phyloP scores from a whole-genome alignment of 805 yeast species.

The Spathaspora hagerdaliae region DNA sequence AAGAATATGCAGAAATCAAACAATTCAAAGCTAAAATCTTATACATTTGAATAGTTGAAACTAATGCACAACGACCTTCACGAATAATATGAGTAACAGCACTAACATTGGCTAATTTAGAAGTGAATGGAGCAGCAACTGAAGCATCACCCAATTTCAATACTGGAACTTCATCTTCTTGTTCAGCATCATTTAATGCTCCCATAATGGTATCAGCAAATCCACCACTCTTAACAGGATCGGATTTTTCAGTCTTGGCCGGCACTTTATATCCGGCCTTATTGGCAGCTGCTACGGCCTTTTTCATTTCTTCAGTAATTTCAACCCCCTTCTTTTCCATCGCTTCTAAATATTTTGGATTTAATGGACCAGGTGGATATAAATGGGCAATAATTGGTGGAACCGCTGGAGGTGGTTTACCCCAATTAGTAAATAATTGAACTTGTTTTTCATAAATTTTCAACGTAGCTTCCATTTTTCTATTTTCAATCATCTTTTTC shows the following conservation, averaged over 20 bases:
- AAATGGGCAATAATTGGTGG: slow-evolving; percentile 88
- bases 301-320: slow-evolving; percentile 70
- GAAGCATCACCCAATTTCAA: slow-evolving; percentile 97
- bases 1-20: slow-evolving; percentile 92
- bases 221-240: slow-evolving; percentile 47
- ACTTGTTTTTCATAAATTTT: slow-evolving; percentile 81
- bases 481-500: slow-evolving; percentile 81
- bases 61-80: slow-evolving; percentile 97
- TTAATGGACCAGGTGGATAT: slow-evolving; percentile 91
- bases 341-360: slow-evolving; percentile 84
- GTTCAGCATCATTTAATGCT: slow-evolving; percentile 48
- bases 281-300: slow-evolving; percentile 53
- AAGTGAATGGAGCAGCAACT: slow-evolving; percentile 98
- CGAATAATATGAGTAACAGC: slow-evolving; percentile 92
- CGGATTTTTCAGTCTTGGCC: slow-evolving; percentile 15
- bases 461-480: slow-evolving; percentile 59
- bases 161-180: slow-evolving; percentile 86
- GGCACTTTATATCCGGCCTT: slow-evolving; percentile 9
- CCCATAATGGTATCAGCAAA: slow-evolving; percentile 63
- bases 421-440: slow-evolving; percentile 75
- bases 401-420: slow-evolving; percentile 75
- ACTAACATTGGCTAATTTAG: slow-evolving; percentile 86
- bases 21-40: slow-evolving; percentile 95
- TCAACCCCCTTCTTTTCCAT: slow-evolving; percentile 79
- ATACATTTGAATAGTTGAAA: slow-evolving; percentile 98